Base-by-base conservation (phyloP, 805 yeast species). In the Komagataella pseudopastoris region DNA sequence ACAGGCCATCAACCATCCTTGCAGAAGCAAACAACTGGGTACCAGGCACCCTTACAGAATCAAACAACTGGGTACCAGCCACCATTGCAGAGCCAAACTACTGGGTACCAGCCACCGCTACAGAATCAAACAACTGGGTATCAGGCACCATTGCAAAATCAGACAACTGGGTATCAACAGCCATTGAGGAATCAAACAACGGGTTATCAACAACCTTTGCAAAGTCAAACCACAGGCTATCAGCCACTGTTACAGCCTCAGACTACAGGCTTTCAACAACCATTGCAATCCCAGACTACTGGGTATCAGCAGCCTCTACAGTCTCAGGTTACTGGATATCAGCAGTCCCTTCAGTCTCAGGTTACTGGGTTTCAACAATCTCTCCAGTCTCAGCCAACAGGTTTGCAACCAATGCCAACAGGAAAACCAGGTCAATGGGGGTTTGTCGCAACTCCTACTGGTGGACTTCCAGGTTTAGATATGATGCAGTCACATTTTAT, bases 401-500 rank as follows among this genome's bases (percentile, higher is more conserved):
- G 77, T 1, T 66, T 77, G 49, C 75, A 72, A 51, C 68, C 80
- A 3, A 78, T 75, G 65, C 81, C 70, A 23, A 66, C 70, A 4
- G 90, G 90, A 6, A 73, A 68, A 56, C 90, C 89, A 0, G 90
- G 90, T 20, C 81, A 84, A 63, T 83, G 90, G 90, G 88, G 90
- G 3, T 81, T 84, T 69, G 81, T 81, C 47, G 74, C 83, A 30
- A 74, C 74, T 52, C 85, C 88, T 10, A 76, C 84, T 0, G 83
- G 85, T 44, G 87, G 85, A 3, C 72, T 84, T 30, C 88, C 88
- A 3, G 88, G 88, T 6, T 67, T 82, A 54, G 83, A 78, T 52
- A 77, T 79, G 52, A 77, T 82, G 80, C 78, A 77, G 56, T 74
- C 76, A 51, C 86, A 82, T 57, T 83, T 84, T 63, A 70, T 82